These are phyloP conservation scores for Oryza australiensis DNA, from an alignment of 176 grass and related monocot species.

Conservation along the genomic window DNA sequence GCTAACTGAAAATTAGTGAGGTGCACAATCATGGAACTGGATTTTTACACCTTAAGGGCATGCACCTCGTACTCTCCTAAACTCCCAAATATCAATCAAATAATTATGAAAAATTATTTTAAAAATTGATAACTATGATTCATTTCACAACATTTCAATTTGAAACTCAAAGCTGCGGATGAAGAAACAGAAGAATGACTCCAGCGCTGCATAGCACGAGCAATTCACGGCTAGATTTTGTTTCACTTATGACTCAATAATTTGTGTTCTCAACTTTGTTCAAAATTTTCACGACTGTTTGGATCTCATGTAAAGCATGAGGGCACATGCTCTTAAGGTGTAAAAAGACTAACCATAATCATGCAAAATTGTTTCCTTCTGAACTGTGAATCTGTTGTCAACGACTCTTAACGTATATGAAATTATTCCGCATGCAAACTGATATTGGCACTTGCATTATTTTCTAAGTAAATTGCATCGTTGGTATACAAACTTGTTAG, in stretches of 20 bases:
- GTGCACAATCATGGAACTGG: background rate
- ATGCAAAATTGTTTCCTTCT: no score
- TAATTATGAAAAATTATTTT: background rate
- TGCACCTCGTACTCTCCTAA: background rate
- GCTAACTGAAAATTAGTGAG: background rate
- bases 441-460: constrained; percentile 16
- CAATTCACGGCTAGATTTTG: background rate
- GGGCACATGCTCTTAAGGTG: no score
- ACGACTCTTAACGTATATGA: background rate
- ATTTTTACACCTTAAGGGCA: background rate
- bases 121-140: background rate
- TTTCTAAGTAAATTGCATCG: no score
- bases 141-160: background rate
- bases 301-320: background rate
- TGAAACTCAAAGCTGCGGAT: no score
- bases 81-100: background rate
- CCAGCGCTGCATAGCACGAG: background rate
- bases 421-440: constrained; percentile 14
- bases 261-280: background rate
- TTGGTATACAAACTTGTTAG: no score
- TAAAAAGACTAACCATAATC: no score
- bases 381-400: no score
- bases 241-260: background rate
- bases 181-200: no score
- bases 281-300: background rate